Percentiles rank a stretch among this genome's conserved stretches.
Evolutionary conservation across 2,329 filamentous ascomycete genomes (phyloP).

Genomic region (Ophiostoma sp.): DNA sequence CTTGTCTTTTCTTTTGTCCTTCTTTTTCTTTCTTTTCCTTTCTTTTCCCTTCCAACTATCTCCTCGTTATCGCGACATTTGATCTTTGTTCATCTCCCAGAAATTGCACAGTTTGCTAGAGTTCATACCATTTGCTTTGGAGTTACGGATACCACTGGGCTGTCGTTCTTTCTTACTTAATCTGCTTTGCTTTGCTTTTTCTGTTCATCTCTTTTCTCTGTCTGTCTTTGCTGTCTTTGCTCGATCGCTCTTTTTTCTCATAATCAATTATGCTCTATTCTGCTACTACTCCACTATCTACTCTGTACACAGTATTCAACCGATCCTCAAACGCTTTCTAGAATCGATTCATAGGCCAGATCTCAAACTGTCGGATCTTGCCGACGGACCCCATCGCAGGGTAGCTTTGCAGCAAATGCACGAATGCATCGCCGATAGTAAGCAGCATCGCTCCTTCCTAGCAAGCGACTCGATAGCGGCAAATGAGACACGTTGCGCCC

Average conservation of each 20-base stretch:
- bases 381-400: conserved; percentile 8
- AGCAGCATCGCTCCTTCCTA: conserved; percentile 1
- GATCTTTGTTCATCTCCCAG: not conserved
- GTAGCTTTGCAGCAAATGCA: conserved; percentile 2
- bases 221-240: not conserved
- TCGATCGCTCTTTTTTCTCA: not conserved
- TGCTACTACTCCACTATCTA: not conserved
- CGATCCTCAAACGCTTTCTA: not conserved
- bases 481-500: conserved; percentile 4
- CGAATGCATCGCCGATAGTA: not conserved
- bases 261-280: not conserved
- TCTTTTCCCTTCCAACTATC: not conserved
- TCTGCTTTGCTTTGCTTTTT: not conserved
- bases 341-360: not conserved
- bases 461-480: not conserved
- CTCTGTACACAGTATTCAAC: not conserved
- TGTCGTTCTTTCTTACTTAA: not conserved
- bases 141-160: conserved; percentile 13
- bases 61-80: not conserved
- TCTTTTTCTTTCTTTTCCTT: conserved; percentile 1
- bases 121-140: conserved; percentile 15
- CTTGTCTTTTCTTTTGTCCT: not conserved
- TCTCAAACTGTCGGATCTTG: not conserved
- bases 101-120: conserved; percentile 14
- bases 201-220: not conserved